These are phyloP conservation scores for Barnettozyma hawaiiensis DNA, from an alignment of 1,139 yeast species.

Conservation along the genomic window DNA sequence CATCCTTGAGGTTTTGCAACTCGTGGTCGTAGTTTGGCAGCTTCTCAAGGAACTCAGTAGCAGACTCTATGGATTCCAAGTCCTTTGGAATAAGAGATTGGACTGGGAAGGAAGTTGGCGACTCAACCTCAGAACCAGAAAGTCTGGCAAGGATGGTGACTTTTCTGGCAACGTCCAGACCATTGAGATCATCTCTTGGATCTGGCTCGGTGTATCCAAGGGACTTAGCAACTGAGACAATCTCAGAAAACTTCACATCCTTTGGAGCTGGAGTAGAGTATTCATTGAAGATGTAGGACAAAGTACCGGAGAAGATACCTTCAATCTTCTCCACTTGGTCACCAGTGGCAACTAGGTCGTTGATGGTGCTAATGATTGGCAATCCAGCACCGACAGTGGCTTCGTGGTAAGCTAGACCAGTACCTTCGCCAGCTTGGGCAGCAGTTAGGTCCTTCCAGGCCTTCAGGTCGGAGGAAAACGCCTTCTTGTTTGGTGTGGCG, in stretches of 20 bases:
- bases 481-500: constrained; percentile 98
- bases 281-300: constrained; percentile 93
- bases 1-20: constrained; percentile 68
- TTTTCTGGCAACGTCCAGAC: constrained; percentile 96
- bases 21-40: constrained; percentile 81
- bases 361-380: constrained; percentile 84
- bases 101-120: constrained; percentile 95
- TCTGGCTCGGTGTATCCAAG: constrained; percentile 98
- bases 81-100: constrained; percentile 87
- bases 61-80: constrained; percentile 67
- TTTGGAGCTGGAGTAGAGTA: constrained; percentile 66
- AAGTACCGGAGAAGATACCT: constrained; percentile 94
- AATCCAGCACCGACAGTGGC: constrained; percentile 99
- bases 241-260: constrained; percentile 75
- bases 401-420: constrained; percentile 91
- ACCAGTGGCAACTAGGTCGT: constrained; percentile 85
- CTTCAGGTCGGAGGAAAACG: constrained; percentile 74
- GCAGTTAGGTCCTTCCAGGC: constrained; percentile 72
- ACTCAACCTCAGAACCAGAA: constrained; percentile 76
- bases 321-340: constrained; percentile 87
- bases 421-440: constrained; percentile 41
- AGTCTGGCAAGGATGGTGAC: constrained; percentile 93
- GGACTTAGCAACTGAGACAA: constrained; percentile 80
- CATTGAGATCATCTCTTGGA: constrained; percentile 97
- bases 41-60: constrained; percentile 71